phyloP scores from a whole-genome alignment of 1,284 basidiomycete genomes.

The Crocinoboletus sp. region DNA sequence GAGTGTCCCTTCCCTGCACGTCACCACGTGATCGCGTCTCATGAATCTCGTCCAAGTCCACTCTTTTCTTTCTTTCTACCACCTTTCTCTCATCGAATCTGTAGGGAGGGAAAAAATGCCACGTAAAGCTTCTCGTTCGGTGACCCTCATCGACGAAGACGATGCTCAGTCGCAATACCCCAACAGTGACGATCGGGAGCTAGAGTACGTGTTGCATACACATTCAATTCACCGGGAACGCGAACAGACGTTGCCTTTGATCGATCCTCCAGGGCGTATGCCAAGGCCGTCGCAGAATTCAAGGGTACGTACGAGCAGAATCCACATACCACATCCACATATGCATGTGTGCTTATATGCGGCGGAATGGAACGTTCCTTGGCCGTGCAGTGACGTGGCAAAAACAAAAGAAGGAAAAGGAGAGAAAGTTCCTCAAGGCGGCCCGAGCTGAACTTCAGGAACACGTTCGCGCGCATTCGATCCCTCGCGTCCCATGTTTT shows the following conservation, averaged over 20 bases:
- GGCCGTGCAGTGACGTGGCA: conserved; percentile 35
- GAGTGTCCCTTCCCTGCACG: neutral
- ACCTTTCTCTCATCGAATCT: no score
- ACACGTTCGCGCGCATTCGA: conserved; percentile 21
- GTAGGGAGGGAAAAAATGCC: no score
- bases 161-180: conserved; percentile 16
- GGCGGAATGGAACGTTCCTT: no score
- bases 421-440: conserved; percentile 28
- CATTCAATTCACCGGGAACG: no score
- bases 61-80: no score
- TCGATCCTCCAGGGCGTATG: conserved; percentile 21
- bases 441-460: conserved; percentile 30
- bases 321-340: no score
- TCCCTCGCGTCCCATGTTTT: neutral
- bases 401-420: conserved; percentile 36
- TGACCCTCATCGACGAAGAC: conserved; percentile 12
- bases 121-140: conserved; percentile 11
- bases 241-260: neutral
- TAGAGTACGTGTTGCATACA: conserved; percentile 24
- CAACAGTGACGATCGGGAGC: conserved; percentile 27
- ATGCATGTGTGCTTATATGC: neutral
- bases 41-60: neutral
- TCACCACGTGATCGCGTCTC: conserved; percentile 15
- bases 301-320: conserved; percentile 21
- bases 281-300: conserved; percentile 31